Evolutionary conservation across 257 asterid genomes (phyloP).

Genomic region (Asclepias syriaca): DNA sequence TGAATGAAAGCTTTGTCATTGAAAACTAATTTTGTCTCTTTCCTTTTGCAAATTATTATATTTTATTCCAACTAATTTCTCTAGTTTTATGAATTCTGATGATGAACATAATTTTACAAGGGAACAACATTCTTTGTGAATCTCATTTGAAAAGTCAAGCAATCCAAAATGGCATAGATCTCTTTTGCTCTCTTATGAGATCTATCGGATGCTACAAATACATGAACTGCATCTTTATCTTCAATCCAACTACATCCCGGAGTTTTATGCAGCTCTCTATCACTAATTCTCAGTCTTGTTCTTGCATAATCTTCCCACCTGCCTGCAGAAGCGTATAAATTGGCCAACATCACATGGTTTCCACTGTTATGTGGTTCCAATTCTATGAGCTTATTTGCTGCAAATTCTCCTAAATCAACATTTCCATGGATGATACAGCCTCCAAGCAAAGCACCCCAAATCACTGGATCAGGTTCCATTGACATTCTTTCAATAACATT

Average conservation of each 20-base stretch:
- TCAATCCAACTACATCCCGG: constrained; percentile 95
- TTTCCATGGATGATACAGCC: constrained; percentile 66
- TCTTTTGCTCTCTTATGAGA: constrained; percentile 53
- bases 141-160: constrained; percentile 42
- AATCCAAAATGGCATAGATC: constrained; percentile 52
- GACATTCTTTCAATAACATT: constrained; percentile 38
- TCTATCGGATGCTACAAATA: constrained; percentile 62
- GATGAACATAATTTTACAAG: neutral
- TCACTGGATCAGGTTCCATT: constrained; percentile 52
- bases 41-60: neutral
- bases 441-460: constrained; percentile 79
- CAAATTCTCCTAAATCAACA: constrained; percentile 58
- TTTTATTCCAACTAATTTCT: too few relatives aligned
- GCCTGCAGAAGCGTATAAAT: constrained; percentile 66
- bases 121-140: neutral
- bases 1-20: neutral
- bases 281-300: constrained; percentile 46
- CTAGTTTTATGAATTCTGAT: neutral
- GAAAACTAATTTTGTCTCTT: neutral
- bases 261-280: constrained; percentile 42
- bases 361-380: constrained; percentile 54
- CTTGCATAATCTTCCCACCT: constrained; percentile 58
- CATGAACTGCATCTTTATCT: constrained; percentile 54
- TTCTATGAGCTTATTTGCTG: constrained; percentile 50
- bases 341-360: constrained; percentile 65